These are phyloP conservation scores for Backusella psychrophila DNA, from an alignment of 192 early-diverging fungal genomes.

Conservation along the genomic window DNA sequence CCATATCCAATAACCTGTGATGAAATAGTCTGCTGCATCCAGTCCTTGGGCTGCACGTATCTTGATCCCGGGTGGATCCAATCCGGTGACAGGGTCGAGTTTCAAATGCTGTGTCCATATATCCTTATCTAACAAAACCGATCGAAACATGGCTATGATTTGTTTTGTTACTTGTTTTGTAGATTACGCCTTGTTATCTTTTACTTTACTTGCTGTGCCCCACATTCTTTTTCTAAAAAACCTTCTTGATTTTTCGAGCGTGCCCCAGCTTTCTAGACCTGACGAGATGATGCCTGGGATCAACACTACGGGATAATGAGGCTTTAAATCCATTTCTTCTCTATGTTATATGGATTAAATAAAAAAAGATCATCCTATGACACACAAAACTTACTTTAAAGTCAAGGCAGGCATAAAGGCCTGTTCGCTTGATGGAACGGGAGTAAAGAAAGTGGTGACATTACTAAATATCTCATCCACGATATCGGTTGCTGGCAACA, in stretches of 20 bases:
- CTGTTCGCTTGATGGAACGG: constrained; percentile 44
- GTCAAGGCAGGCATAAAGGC: constrained; percentile 48
- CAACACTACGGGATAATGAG: constrained; percentile 65
- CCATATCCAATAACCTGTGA: constrained; percentile 91
- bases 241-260: constrained; percentile 67
- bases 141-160: constrained; percentile 73
- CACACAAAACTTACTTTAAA: not conserved
- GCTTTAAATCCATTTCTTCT: constrained; percentile 39
- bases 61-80: constrained; percentile 81
- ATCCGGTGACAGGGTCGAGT: constrained; percentile 77
- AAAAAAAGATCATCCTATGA: constrained; percentile 11
- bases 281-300: constrained; percentile 90
- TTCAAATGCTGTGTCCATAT: constrained; percentile 85
- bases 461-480: constrained; percentile 73
- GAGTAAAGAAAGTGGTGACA: constrained; percentile 53
- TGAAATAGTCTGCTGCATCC: constrained; percentile 89
- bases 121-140: constrained; percentile 81
- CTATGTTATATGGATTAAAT: not conserved
- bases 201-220: constrained; percentile 64
- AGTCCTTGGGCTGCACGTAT: constrained; percentile 82
- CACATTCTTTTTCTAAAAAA: constrained; percentile 89
- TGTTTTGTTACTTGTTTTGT: not conserved
- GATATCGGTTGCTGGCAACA: constrained; percentile 63
- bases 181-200: not conserved
- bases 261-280: constrained; percentile 88